A percentile compares a stretch with the other conserved stretches of the same genome.
phyloP scores from a whole-genome alignment of 2,329 filamentous ascomycete genomes.

The Fusarium nygamai region DNA sequence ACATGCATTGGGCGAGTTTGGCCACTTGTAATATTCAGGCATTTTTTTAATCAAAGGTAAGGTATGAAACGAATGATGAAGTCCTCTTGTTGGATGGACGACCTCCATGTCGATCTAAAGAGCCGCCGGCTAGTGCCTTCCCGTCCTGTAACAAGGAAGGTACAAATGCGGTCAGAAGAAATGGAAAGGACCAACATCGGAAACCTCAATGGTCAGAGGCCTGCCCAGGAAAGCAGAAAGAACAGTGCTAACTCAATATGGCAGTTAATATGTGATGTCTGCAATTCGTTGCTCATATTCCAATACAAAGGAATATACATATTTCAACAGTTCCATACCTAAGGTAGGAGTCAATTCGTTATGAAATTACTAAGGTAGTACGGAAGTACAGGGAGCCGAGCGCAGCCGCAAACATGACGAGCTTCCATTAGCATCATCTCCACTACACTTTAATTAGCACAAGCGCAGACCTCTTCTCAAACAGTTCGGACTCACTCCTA shows the following conservation, averaged over 20 bases:
- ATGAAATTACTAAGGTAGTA: not conserved
- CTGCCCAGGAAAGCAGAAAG: not conserved
- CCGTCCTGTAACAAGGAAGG: not conserved
- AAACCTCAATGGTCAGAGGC: not conserved
- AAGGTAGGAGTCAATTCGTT: not conserved
- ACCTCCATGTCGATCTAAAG: not conserved
- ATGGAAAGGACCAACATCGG: constrained; percentile 1
- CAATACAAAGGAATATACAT: not conserved
- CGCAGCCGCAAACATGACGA: constrained; percentile 14
- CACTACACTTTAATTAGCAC: constrained; percentile 25
- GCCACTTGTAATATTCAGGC: not conserved
- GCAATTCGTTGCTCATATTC: not conserved
- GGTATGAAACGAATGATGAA: not conserved
- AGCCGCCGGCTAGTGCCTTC: not conserved
- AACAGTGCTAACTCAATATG: not conserved
- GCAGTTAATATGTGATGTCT: not conserved
- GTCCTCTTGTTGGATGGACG: not conserved
- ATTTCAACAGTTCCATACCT: not conserved
- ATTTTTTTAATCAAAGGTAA: not conserved
- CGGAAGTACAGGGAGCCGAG: constrained; percentile 27
- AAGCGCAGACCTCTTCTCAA: constrained; percentile 2
- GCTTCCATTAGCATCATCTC: not conserved
- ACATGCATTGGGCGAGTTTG: not conserved
- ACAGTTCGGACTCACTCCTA: constrained; percentile 8
- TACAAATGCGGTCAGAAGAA: not conserved